Evolutionary conservation across 805 yeast species (phyloP).

Genomic region (Cephaloascus albidus): DNA sequence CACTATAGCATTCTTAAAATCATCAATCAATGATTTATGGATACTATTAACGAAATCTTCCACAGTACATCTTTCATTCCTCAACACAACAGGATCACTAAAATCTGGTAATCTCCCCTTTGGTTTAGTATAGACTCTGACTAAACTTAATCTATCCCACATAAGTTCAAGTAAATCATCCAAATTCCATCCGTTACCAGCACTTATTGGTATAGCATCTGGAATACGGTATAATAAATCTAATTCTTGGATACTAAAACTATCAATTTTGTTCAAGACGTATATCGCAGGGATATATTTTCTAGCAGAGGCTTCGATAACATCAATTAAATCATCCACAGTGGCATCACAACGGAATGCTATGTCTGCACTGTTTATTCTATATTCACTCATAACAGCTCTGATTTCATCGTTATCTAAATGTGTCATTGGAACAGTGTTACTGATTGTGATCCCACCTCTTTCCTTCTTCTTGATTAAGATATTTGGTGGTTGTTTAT

Average conservation of each 20-base stretch:
- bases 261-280: conserved; percentile 91
- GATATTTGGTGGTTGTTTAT: conserved; percentile 89
- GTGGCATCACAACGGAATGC: conserved; percentile 97
- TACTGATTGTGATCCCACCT: conserved; percentile 93
- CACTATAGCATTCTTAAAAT: conserved; percentile 88
- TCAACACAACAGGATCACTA: conserved; percentile 86
- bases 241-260: conserved; percentile 88
- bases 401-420: conserved; percentile 87
- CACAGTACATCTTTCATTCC: conserved; percentile 73
- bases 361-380: conserved; percentile 91
- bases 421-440: conserved; percentile 86
- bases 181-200: conserved; percentile 94
- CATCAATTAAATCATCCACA: conserved; percentile 92
- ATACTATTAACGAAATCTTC: conserved; percentile 96
- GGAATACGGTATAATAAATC: conserved; percentile 89
- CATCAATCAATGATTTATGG: conserved; percentile 89
- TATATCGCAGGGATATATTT: conserved; percentile 93
- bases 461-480: conserved; percentile 85
- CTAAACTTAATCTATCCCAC: conserved; percentile 91
- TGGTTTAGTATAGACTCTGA: conserved; percentile 95
- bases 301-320: conserved; percentile 83
- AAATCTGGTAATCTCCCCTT: conserved; percentile 93
- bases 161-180: conserved; percentile 89
- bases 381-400: conserved; percentile 94
- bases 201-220: conserved; percentile 93